These are phyloP conservation scores for Sergeia podlipaevii DNA, from an alignment of 208 protist genomes.

Conservation along the genomic window DNA sequence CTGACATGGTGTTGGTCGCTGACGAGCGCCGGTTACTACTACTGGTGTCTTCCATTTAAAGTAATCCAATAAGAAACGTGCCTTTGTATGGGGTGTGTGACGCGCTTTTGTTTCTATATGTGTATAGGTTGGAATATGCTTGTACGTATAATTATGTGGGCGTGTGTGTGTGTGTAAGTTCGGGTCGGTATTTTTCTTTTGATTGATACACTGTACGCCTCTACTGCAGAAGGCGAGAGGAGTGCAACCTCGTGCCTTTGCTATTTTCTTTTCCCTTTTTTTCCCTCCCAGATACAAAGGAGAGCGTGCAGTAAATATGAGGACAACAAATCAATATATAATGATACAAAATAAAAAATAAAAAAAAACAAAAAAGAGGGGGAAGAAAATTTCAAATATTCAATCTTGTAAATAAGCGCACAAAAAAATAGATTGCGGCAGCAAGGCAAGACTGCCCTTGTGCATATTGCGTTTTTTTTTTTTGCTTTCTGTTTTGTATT, in stretches of 20 bases:
- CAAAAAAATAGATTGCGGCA: conserved; percentile 6
- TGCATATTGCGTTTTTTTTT: too few relatives aligned
- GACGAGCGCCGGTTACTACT: too few relatives aligned
- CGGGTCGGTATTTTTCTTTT: too few relatives aligned
- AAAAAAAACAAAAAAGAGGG: conserved; percentile 15
- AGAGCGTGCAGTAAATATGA: background rate
- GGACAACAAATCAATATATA: background rate
- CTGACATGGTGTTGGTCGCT: conserved; percentile 8
- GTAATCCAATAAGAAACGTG: too few relatives aligned
- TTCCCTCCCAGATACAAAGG: background rate
- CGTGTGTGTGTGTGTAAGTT: background rate
- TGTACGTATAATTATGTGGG: background rate
- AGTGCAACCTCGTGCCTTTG: background rate
- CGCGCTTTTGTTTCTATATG: too few relatives aligned
- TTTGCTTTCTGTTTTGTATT: too few relatives aligned
- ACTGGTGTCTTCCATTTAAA: too few relatives aligned
- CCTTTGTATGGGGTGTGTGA: too few relatives aligned
- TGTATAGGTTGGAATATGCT: too few relatives aligned
- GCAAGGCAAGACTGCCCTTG: too few relatives aligned
- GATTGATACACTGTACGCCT: too few relatives aligned
- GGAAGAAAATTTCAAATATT: background rate
- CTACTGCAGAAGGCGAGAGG: background rate
- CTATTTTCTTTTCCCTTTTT: background rate
- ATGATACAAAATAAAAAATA: conserved; percentile 1
- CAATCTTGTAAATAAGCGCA: background rate